Evolutionary conservation across 371 early-diverging fungal species (phyloP).

Genomic region (Aphelidium insulamus): DNA sequence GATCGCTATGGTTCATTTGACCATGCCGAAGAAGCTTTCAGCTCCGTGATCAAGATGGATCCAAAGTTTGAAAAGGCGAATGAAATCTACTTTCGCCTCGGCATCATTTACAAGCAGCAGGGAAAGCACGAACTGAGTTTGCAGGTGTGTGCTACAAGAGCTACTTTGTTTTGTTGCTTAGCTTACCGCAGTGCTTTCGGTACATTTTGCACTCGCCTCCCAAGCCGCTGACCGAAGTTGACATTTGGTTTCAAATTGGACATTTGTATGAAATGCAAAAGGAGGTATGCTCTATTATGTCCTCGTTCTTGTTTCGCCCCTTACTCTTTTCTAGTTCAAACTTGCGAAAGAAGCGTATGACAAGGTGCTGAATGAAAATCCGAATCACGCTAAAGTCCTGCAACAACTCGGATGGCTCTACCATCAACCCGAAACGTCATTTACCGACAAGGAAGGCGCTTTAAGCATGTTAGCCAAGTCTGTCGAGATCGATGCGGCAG

Average conservation of each 20-base stretch:
- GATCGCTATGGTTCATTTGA: conserved; percentile 89
- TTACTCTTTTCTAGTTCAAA: conserved; percentile 19
- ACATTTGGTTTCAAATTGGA: conserved; percentile 95
- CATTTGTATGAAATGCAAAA: conserved; percentile 87
- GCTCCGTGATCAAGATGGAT: conserved; percentile 68
- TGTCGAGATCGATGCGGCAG: conserved; percentile 61
- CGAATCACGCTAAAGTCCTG: conserved; percentile 82
- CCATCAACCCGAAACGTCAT: conserved; percentile 55
- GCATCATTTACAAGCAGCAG: conserved; percentile 92
- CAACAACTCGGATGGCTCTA: conserved; percentile 93
- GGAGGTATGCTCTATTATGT: conserved; percentile 28
- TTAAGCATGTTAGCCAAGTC: conserved; percentile 59
- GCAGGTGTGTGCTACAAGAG: conserved; percentile 43
- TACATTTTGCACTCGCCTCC: conserved; percentile 79
- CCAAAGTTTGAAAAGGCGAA: conserved; percentile 81
- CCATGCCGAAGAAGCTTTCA: conserved; percentile 91
- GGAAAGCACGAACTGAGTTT: conserved; percentile 65
- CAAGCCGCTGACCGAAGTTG: conserved; percentile 74
- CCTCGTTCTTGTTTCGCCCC: background rate
- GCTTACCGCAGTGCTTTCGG: conserved; percentile 47
- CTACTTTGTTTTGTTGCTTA: too few relatives aligned
- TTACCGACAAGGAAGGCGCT: conserved; percentile 61
- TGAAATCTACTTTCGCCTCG: conserved; percentile 90
- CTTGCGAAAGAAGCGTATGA: conserved; percentile 83
- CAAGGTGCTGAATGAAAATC: conserved; percentile 60